These are phyloP conservation scores for Cytidiella melzeri DNA, from an alignment of 768 basidiomycete species.

Conservation along the genomic window DNA sequence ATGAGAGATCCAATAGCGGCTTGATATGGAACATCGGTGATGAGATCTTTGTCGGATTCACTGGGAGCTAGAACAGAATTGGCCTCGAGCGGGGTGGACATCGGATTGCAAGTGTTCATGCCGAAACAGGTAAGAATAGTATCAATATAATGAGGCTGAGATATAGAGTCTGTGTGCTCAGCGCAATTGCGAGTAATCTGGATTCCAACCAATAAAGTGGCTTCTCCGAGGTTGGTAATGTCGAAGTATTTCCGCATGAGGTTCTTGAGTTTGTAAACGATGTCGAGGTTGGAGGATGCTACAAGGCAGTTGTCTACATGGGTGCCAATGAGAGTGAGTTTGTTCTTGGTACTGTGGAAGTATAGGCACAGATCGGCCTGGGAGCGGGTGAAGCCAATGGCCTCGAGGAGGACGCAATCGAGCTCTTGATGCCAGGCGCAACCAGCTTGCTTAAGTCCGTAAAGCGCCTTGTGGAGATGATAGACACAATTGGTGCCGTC, in stretches of 20 bases:
- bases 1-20: conserved; percentile 18
- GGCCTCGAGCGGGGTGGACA: conserved; percentile 28
- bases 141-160: conserved; percentile 21
- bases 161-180: conserved; percentile 17
- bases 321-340: conserved; percentile 15
- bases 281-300: conserved; percentile 20
- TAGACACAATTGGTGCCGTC: conserved; percentile 6
- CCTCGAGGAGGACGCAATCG: conserved; percentile 11
- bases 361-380: conserved; percentile 26
- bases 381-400: too few relatives aligned
- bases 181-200: conserved; percentile 21
- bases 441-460: conserved; percentile 38
- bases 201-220: conserved; percentile 28
- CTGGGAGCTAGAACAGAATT: conserved; percentile 15
- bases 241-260: conserved; percentile 13
- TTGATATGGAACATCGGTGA: conserved; percentile 13
- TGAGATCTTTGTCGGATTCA: background rate
- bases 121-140: conserved; percentile 21
- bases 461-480: conserved; percentile 27
- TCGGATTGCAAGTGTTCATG: conserved; percentile 25
- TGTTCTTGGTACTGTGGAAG: background rate
- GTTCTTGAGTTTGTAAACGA: conserved; percentile 14
- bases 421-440: conserved; percentile 33
- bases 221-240: too few relatives aligned
- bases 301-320: conserved; percentile 34